phyloP scores from a whole-genome alignment of 2,329 filamentous ascomycete genomes.

The Diaporthe amygdali region DNA sequence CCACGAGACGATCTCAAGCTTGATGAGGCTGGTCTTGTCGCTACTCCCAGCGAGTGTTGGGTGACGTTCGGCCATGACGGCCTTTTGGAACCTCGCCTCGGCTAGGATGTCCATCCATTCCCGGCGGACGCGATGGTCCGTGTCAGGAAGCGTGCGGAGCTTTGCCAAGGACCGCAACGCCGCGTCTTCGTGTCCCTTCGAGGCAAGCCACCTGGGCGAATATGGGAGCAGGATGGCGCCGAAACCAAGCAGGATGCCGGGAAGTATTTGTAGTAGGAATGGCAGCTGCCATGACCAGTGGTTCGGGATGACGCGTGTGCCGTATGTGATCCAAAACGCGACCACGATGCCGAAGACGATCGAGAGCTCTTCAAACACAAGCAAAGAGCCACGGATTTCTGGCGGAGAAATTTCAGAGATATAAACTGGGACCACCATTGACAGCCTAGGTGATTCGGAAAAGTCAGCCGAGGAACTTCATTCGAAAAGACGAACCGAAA shows the following conservation, averaged over 20 bases:
- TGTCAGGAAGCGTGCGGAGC: conserved; percentile 49
- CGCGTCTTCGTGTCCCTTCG: conserved; percentile 52
- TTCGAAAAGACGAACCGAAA: not conserved
- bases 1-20: conserved; percentile 45
- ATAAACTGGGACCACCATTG: conserved; percentile 44
- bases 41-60: conserved; percentile 30
- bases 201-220: conserved; percentile 59
- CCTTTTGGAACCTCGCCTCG: conserved; percentile 51
- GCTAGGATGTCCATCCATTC: conserved; percentile 56
- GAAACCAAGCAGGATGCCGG: conserved; percentile 35
- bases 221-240: conserved; percentile 55
- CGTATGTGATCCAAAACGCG: conserved; percentile 34
- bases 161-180: conserved; percentile 51
- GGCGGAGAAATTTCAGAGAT: conserved; percentile 38
- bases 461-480: not conserved
- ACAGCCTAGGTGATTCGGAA: conserved; percentile 34
- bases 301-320: conserved; percentile 30
- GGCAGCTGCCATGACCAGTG: conserved; percentile 44
- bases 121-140: conserved; percentile 47
- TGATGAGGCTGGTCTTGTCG: conserved; percentile 37
- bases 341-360: conserved; percentile 39
- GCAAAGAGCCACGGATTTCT: conserved; percentile 34
- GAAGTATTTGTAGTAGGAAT: conserved; percentile 46
- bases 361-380: conserved; percentile 37
- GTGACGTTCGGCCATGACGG: conserved; percentile 42